Percentiles rank a stretch among this genome's conserved stretches.
Evolutionary conservation across 1,139 yeast species (phyloP).

Genomic region (Citeromyces hawaiiensis): DNA sequence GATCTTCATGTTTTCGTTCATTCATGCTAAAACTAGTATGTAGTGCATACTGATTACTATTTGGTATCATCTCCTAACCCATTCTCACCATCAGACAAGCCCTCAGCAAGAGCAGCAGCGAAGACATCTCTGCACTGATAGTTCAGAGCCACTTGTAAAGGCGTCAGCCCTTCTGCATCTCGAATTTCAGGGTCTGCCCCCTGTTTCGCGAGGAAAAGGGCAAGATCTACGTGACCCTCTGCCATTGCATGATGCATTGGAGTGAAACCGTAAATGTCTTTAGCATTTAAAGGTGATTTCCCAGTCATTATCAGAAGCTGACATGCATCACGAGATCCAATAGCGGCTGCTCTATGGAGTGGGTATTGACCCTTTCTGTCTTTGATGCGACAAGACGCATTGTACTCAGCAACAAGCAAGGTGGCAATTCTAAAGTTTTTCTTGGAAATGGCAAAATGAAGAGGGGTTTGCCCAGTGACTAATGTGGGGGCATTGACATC

Average conservation of each 20-base stretch:
- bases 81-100: no score
- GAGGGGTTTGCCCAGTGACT: constrained; percentile 55
- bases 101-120: constrained; percentile 15
- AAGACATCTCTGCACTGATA: constrained; percentile 18
- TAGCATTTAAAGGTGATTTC: constrained; percentile 47
- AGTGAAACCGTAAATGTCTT: constrained; percentile 71
- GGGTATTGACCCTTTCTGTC: constrained; percentile 59
- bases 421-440: constrained; percentile 37
- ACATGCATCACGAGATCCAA: constrained; percentile 49
- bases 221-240: constrained; percentile 82
- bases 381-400: constrained; percentile 50
- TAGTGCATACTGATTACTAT: no score
- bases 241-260: constrained; percentile 85
- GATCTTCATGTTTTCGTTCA: no score
- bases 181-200: constrained; percentile 52
- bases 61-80: no score
- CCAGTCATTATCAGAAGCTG: constrained; percentile 35
- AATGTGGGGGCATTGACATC: constrained; percentile 36
- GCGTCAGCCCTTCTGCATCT: constrained; percentile 40
- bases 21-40: no score
- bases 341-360: constrained; percentile 74
- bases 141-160: constrained; percentile 50
- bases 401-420: constrained; percentile 30
- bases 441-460: constrained; percentile 71
- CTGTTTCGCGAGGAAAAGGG: constrained; percentile 38